These are phyloP conservation scores for Septoria petroselini DNA, from an alignment of 2,329 filamentous ascomycete genomes.

Conservation along the genomic window DNA sequence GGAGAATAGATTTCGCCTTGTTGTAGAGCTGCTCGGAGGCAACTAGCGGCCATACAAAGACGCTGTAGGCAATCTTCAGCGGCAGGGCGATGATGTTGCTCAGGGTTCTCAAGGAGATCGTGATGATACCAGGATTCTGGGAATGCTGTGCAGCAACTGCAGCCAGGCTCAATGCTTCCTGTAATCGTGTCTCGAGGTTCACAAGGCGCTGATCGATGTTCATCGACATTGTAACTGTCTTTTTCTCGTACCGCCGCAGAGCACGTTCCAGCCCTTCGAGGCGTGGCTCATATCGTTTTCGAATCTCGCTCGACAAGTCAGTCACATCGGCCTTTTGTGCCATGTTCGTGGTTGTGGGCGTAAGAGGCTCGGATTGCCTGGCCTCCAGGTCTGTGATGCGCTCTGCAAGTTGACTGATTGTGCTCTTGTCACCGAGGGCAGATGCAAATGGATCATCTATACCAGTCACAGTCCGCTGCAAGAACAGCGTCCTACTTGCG, in stretches of 20 bases:
- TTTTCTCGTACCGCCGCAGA: conserved; percentile 87
- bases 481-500: conserved; percentile 71
- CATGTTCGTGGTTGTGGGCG: conserved; percentile 26
- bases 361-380: conserved; percentile 30
- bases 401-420: conserved; percentile 31
- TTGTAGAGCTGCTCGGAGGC: conserved; percentile 29
- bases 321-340: conserved; percentile 36
- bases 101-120: conserved; percentile 22
- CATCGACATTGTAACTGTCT: conserved; percentile 68
- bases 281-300: conserved; percentile 69
- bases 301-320: conserved; percentile 51
- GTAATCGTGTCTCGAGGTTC: conserved; percentile 66
- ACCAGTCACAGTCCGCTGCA: conserved; percentile 66
- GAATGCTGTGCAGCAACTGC: conserved; percentile 62
- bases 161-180: conserved; percentile 77
- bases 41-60: conserved; percentile 23
- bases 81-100: conserved; percentile 20
- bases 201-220: conserved; percentile 74
- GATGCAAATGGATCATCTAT: conserved; percentile 28
- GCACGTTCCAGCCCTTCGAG: conserved; percentile 85
- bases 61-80: conserved; percentile 23
- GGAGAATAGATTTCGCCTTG: conserved; percentile 24
- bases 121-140: conserved; percentile 29
- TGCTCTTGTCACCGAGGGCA: conserved; percentile 35
- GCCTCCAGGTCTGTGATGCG: conserved; percentile 36